Conservation (phyloP, 768 basidiomycete species). For the Tulasnella sp. region DNA sequence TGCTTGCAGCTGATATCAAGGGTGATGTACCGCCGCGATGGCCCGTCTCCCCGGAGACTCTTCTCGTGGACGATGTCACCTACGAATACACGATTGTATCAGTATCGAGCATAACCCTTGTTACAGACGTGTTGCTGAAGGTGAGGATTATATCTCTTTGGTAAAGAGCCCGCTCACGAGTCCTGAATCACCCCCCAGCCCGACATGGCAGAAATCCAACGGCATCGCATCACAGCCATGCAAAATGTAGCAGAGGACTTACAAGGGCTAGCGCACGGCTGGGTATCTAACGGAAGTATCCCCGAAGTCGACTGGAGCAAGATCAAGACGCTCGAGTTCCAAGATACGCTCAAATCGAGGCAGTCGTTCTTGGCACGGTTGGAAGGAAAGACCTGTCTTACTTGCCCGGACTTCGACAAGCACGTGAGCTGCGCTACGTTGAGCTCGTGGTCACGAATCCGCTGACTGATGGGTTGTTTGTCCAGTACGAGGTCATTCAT, state of each 20-base stretch:
- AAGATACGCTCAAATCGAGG: conserved; percentile 61
- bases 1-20: conserved; percentile 41
- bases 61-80: conserved; percentile 39
- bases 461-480: background rate
- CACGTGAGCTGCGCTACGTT: conserved; percentile 44
- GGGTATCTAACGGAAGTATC: conserved; percentile 34
- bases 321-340: conserved; percentile 80
- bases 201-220: conserved; percentile 56
- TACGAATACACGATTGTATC: conserved; percentile 62
- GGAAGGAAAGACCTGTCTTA: conserved; percentile 35
- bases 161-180: background rate
- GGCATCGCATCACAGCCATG: conserved; percentile 50
- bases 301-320: conserved; percentile 80
- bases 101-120: conserved; percentile 59
- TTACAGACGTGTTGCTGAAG: conserved; percentile 63
- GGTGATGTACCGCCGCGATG: conserved; percentile 60
- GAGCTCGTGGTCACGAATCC: background rate
- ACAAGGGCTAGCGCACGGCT: conserved; percentile 42
- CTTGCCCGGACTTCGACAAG: conserved; percentile 55
- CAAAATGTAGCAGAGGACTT: conserved; percentile 43
- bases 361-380: conserved; percentile 38
- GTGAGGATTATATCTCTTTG: conserved; percentile 27
- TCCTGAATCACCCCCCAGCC: conserved; percentile 35
- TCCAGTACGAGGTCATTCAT: conserved; percentile 67
- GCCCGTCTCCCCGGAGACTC: conserved; percentile 46